A percentile compares a stretch with the other conserved stretches of the same genome.
These are phyloP conservation scores for Pseudoscleropodium purum DNA, from an alignment of 225 moss, liverwort and hornwort genomes.

Conservation along the genomic window DNA sequence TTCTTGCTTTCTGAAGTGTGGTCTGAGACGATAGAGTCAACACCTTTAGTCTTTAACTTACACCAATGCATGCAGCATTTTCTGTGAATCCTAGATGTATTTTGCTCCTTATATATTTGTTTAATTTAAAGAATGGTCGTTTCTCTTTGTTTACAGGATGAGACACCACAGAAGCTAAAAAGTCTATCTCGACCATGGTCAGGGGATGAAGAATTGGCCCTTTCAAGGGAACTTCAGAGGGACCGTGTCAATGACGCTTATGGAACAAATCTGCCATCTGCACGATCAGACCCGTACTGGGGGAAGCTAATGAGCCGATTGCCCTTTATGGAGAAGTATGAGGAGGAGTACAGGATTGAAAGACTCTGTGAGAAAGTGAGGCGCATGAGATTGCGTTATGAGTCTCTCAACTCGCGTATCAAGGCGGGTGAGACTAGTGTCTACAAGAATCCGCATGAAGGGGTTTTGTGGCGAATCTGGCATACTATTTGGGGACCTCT, in stretches of 20 bases:
- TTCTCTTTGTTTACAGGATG: slow-evolving; percentile 15
- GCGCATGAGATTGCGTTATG: slow-evolving; percentile 52
- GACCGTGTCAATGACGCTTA: slow-evolving; percentile 10
- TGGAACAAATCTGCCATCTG: slow-evolving; percentile 17
- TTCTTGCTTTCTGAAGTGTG: not conserved
- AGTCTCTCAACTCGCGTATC: slow-evolving; percentile 2
- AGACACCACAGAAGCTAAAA: slow-evolving; percentile 15
- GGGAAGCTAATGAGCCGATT: slow-evolving; percentile 18
- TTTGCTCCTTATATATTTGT: not conserved
- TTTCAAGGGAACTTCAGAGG: slow-evolving; percentile 34
- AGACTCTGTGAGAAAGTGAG: slow-evolving; percentile 55
- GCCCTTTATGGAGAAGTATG: slow-evolving; percentile 45
- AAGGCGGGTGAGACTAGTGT: slow-evolving; percentile 25
- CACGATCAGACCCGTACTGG: slow-evolving; percentile 40
- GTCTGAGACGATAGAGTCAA: not conserved
- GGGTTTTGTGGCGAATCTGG: slow-evolving; percentile 37
- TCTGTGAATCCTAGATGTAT: not conserved
- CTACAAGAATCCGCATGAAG: slow-evolving; percentile 39
- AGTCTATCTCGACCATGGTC: slow-evolving; percentile 31
- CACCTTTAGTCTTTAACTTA: not conserved
- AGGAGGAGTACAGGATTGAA: slow-evolving; percentile 22
- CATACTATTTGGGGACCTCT: slow-evolving; percentile 43
- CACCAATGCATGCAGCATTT: not conserved
- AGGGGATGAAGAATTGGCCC: slow-evolving; percentile 25
- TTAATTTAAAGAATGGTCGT: not conserved